Conservation (phyloP, 257 asterid genomes). For the Nicotiana tomentosiformis region DNA sequence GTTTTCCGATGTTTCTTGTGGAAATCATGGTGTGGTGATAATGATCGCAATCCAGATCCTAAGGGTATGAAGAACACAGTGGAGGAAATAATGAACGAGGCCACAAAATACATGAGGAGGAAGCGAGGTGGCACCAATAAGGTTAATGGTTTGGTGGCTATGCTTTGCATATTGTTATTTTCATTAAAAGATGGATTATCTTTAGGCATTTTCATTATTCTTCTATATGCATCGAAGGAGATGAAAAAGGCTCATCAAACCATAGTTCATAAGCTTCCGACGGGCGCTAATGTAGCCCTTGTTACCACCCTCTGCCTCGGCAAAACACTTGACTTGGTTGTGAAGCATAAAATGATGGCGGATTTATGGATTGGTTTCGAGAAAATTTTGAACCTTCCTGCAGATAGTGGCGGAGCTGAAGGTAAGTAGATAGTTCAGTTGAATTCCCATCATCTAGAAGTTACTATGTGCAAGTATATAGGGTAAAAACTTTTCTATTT, state of each 20-base stretch:
- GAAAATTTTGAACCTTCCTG: background rate
- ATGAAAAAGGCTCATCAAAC: conserved; percentile 17
- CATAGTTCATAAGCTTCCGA: conserved; percentile 19
- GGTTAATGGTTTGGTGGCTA: conserved; percentile 20
- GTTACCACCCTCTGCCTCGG: conserved; percentile 27
- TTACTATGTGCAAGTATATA: no score
- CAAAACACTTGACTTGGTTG: conserved; percentile 13
- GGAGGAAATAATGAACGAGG: conserved; percentile 34
- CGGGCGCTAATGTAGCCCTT: conserved; percentile 24
- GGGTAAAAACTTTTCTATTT: no score
- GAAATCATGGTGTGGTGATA: conserved; percentile 8
- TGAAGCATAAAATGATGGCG: conserved; percentile 23
- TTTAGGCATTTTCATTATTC: conserved; percentile 30
- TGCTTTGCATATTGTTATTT: conserved; percentile 30
- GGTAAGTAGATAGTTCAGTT: background rate
- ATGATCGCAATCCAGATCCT: conserved; percentile 17
- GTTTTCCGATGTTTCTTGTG: conserved; percentile 26
- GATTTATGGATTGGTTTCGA: conserved; percentile 34
- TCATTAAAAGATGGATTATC: conserved; percentile 39
- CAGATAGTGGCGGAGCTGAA: background rate
- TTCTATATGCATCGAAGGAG: conserved; percentile 23
- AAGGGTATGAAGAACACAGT: conserved; percentile 24
- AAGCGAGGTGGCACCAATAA: background rate
- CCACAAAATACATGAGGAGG: conserved; percentile 23
- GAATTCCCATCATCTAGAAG: no score